phyloP scores from a whole-genome alignment of 208 protist species.

The Borovskyia barvae region DNA sequence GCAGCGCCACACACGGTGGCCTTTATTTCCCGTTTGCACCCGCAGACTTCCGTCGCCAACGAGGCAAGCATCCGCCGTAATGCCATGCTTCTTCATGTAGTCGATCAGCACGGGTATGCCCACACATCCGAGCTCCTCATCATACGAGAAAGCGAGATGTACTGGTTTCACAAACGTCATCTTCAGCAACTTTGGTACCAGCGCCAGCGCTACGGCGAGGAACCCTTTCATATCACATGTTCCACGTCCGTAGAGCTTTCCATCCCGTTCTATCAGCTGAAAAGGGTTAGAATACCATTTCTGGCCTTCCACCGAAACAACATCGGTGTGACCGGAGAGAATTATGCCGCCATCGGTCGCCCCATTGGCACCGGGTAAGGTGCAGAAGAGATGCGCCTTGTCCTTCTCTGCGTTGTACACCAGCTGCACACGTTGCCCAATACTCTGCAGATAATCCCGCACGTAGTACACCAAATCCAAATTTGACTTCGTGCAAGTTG shows the following conservation, averaged over 20 bases:
- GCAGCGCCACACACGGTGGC: slow-evolving; percentile 12
- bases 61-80: slow-evolving; percentile 39
- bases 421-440: slow-evolving; percentile 30
- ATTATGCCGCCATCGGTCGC: slow-evolving; percentile 49
- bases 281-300: slow-evolving; percentile 57
- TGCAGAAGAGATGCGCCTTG: slow-evolving; percentile 55
- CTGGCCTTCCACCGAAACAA: slow-evolving; percentile 60
- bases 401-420: slow-evolving; percentile 30
- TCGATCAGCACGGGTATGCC: slow-evolving; percentile 36
- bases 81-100: slow-evolving; percentile 29
- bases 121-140: slow-evolving; percentile 45
- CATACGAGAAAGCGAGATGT: slow-evolving; percentile 47
- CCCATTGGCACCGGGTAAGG: slow-evolving; percentile 36
- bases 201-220: slow-evolving; percentile 42
- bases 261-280: slow-evolving; percentile 42
- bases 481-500: slow-evolving; percentile 56
- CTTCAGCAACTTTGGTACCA: slow-evolving; percentile 29
- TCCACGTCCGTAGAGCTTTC: slow-evolving; percentile 55
- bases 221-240: slow-evolving; percentile 68
- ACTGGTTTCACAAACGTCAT: slow-evolving; percentile 48
- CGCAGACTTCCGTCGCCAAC: slow-evolving; percentile 24
- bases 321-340: slow-evolving; percentile 58
- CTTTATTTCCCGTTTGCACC: slow-evolving; percentile 6
- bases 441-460: slow-evolving; percentile 21
- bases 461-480: slow-evolving; percentile 43